phyloP scores from a whole-genome alignment of 129 eudicot species.

The Ambrosia trifida region DNA sequence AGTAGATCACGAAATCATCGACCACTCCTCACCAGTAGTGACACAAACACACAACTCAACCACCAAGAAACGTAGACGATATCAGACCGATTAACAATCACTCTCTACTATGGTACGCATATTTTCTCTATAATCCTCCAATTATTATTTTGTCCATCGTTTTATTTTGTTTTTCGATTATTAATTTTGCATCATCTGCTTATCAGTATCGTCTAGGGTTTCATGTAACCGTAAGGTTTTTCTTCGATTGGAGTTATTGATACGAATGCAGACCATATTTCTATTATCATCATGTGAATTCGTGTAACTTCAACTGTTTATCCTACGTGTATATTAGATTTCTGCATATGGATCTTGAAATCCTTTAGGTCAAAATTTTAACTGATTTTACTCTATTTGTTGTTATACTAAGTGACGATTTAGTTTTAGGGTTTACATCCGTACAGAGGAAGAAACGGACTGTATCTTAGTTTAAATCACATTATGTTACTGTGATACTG shows the following conservation, averaged over 20 bases:
- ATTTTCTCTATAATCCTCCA: background rate
- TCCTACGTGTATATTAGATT: background rate
- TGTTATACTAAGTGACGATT: background rate
- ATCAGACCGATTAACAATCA: slow-evolving; percentile 25
- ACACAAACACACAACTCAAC: slow-evolving; percentile 8
- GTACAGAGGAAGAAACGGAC: background rate
- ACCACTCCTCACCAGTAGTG: background rate
- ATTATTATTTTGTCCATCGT: background rate
- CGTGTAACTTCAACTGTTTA: no score
- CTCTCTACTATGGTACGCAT: slow-evolving; percentile 28
- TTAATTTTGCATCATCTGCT: slow-evolving; percentile 8
- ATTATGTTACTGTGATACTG: background rate
- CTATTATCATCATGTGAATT: background rate
- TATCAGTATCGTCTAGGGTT: slow-evolving; percentile 18
- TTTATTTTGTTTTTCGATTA: background rate
- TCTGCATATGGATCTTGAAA: slow-evolving; percentile 15
- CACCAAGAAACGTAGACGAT: slow-evolving; percentile 25
- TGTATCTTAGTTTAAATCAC: background rate
- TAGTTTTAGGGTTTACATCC: background rate
- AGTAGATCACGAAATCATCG: slow-evolving; percentile 1
- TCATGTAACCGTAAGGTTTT: slow-evolving; percentile 16
- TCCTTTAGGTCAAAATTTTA: background rate
- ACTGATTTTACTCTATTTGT: background rate
- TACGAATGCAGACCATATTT: slow-evolving; percentile 16
- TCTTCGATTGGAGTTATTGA: slow-evolving; percentile 20